Evolutionary conservation across 1,284 basidiomycete species (phyloP).

Genomic region (Vanrija sp.): DNA sequence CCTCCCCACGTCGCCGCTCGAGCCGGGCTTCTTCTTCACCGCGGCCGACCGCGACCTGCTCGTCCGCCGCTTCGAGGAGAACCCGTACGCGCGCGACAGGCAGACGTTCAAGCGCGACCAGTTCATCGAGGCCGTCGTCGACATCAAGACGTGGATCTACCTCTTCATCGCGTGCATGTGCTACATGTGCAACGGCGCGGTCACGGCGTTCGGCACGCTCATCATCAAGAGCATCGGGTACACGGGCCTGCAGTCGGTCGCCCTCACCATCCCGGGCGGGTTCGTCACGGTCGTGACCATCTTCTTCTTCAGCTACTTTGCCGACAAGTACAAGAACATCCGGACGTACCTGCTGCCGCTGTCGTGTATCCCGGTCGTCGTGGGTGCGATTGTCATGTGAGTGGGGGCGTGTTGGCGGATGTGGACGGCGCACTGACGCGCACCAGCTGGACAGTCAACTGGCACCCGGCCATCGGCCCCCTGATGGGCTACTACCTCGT

Average conservation of each 20-base stretch:
- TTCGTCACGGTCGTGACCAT: constrained; percentile 50
- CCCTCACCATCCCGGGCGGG: constrained; percentile 50
- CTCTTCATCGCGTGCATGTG: constrained; percentile 46
- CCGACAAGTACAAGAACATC: constrained; percentile 44
- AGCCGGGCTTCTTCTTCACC: constrained; percentile 45
- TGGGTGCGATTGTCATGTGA: constrained; percentile 46
- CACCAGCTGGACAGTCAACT: constrained; percentile 51
- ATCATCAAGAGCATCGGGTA: constrained; percentile 53
- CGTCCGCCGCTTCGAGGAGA: constrained; percentile 43
- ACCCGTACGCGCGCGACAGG: constrained; percentile 33
- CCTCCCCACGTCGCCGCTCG: constrained; percentile 50
- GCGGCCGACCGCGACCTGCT: constrained; percentile 45
- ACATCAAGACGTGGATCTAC: constrained; percentile 53
- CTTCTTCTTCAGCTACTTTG: constrained; percentile 49
- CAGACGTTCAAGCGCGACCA: constrained; percentile 46
- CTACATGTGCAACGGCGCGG: constrained; percentile 46
- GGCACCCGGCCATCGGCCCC: constrained; percentile 49
- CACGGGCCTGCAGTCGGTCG: constrained; percentile 49
- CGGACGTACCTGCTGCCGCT: constrained; percentile 49
- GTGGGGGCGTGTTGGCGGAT: neutral
- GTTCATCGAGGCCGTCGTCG: constrained; percentile 48
- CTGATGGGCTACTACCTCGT: constrained; percentile 53
- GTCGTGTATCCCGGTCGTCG: constrained; percentile 52
- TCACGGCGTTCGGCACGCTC: constrained; percentile 52
- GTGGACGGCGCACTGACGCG: neutral